Conservation (phyloP, 305 asterid species). For the Caryopteris hybrid region DNA sequence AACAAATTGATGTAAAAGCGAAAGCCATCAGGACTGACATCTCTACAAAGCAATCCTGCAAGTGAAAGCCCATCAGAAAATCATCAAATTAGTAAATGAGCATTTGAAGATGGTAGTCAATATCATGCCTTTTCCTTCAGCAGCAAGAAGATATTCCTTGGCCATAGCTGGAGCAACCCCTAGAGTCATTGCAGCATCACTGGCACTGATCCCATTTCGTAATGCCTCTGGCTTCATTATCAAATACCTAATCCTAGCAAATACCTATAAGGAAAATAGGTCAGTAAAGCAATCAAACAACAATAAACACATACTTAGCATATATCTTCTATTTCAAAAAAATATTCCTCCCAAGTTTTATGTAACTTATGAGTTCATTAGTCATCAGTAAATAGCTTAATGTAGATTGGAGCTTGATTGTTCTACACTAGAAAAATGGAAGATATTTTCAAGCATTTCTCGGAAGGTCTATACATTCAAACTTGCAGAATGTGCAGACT, state of each 20-base stretch:
- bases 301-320: too few species aligned
- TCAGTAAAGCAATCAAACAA: neutral
- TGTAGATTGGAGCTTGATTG: neutral
- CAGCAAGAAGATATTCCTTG: conserved; percentile 91
- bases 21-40: conserved; percentile 93
- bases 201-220: conserved; percentile 64
- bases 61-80: conserved; percentile 19
- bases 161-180: conserved; percentile 99
- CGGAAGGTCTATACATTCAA: neutral
- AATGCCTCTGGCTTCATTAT: conserved; percentile 64
- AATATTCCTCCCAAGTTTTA: neutral
- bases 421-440: neutral
- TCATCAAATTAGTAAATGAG: neutral
- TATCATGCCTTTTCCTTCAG: conserved; percentile 78
- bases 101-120: conserved; percentile 1
- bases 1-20: conserved; percentile 73
- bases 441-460: neutral
- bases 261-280: conserved; percentile 37
- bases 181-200: conserved; percentile 91
- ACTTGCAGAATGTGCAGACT: neutral
- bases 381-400: conserved; percentile 9
- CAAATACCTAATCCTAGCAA: conserved; percentile 65
- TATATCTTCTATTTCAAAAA: too few species aligned
- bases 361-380: neutral
- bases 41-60: conserved; percentile 93